A percentile compares a stretch with the other conserved stretches of the same genome.
Conservation (phyloP, 805 yeast genomes). For the Myxozyma kluyveri region DNA sequence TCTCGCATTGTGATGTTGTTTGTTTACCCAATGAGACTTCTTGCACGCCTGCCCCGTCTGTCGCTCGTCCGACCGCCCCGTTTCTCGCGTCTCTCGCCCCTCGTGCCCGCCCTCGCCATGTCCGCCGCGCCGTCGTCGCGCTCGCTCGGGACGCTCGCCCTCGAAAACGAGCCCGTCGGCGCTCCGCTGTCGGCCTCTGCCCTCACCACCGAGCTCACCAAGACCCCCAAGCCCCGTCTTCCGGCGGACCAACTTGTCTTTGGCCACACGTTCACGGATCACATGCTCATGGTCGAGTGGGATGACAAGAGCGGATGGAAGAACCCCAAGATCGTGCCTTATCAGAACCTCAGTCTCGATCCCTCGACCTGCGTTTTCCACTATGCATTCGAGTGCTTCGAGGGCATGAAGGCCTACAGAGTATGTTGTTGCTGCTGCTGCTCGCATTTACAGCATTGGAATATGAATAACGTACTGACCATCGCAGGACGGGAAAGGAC, state of each 20-base stretch:
- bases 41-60: too few species aligned
- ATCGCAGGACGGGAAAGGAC: constrained; percentile 50
- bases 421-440: background rate
- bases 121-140: constrained; percentile 1
- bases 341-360: constrained; percentile 69
- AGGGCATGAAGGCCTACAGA: constrained; percentile 88
- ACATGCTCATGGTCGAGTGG: constrained; percentile 89
- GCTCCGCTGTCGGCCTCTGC: constrained; percentile 46
- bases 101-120: constrained; percentile 2
- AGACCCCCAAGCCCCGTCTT: constrained; percentile 52
- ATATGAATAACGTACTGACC: background rate
- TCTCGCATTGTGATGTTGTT: too few species aligned
- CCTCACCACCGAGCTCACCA: constrained; percentile 48
- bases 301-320: constrained; percentile 75
- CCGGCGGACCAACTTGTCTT: constrained; percentile 65
- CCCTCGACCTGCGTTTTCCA: constrained; percentile 91
- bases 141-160: background rate
- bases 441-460: background rate
- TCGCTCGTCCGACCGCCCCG: background rate
- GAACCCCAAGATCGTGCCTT: constrained; percentile 83
- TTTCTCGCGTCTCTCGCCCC: background rate
- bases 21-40: too few species aligned
- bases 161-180: constrained; percentile 10
- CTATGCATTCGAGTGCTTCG: constrained; percentile 91
- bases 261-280: constrained; percentile 75